Evolutionary conservation across 2,329 filamentous ascomycete species (phyloP).

Genomic region (Pestalotiopsis sp.): DNA sequence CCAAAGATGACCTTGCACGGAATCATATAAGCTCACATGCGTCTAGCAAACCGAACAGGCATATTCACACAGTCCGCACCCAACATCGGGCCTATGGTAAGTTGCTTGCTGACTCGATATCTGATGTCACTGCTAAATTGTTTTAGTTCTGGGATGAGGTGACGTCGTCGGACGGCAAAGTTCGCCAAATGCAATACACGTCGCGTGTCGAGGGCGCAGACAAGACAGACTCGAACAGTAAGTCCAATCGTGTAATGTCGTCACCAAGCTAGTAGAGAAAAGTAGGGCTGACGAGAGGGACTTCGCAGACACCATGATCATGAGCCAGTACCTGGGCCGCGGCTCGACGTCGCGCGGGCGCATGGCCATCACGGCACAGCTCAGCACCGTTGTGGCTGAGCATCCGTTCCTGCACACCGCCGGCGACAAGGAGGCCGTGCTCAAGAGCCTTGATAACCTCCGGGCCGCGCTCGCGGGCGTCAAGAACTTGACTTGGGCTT

Average conservation of each 20-base stretch:
- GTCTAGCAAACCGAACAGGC: constrained; percentile 20
- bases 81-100: constrained; percentile 59
- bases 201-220: constrained; percentile 59
- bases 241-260: constrained; percentile 6
- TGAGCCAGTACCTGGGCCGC: constrained; percentile 64
- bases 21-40: background rate
- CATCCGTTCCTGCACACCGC: constrained; percentile 59
- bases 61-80: constrained; percentile 63
- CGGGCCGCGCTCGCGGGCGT: constrained; percentile 53
- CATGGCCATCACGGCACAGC: constrained; percentile 57
- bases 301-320: constrained; percentile 43
- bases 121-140: background rate
- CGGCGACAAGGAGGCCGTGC: constrained; percentile 61
- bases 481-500: constrained; percentile 56
- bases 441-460: constrained; percentile 61
- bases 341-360: constrained; percentile 61
- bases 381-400: constrained; percentile 58
- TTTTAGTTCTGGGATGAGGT: constrained; percentile 55
- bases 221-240: constrained; percentile 31
- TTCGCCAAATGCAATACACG: constrained; percentile 66
- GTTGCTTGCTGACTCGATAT: constrained; percentile 5
- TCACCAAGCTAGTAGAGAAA: background rate
- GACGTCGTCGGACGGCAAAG: constrained; percentile 54
- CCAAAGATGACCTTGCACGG: background rate
- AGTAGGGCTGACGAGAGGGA: background rate